Percentiles rank a stretch among this genome's conserved stretches.
phyloP scores from a whole-genome alignment of 495 filamentous ascomycete genomes.

The Hypomontagnella monticulosa region DNA sequence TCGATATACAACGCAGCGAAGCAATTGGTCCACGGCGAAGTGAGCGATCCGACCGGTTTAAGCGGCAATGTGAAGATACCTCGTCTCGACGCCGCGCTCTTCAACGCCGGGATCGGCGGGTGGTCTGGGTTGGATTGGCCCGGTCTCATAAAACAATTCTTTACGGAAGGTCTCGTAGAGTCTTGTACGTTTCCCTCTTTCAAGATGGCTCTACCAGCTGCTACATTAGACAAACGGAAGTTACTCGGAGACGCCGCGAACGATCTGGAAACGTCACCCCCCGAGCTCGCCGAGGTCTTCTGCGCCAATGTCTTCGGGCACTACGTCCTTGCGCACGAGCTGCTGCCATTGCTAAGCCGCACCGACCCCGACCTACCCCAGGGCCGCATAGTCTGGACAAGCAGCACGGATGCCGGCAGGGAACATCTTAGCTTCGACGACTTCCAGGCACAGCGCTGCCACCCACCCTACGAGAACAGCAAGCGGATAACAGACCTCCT shows the following conservation, averaged over 20 bases:
- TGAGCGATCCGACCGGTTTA: constrained; percentile 53
- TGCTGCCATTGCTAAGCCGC: constrained; percentile 74
- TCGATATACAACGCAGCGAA: constrained; percentile 59
- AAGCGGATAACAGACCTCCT: constrained; percentile 89
- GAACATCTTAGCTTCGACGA: constrained; percentile 70
- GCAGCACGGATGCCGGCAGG: constrained; percentile 74
- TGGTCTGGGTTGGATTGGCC: constrained; percentile 84
- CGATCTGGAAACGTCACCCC: constrained; percentile 23
- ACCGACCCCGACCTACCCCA: constrained; percentile 50
- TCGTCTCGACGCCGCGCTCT: constrained; percentile 79
- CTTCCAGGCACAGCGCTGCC: constrained; percentile 74
- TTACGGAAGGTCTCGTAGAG: constrained; percentile 69
- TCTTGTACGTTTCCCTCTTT: constrained; percentile 80
- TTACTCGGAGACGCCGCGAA: constrained; percentile 28
- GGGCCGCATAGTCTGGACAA: constrained; percentile 83
- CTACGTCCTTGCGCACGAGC: constrained; percentile 85
- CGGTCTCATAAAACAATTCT: constrained; percentile 64
- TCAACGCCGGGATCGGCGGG: constrained; percentile 91
- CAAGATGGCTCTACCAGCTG: constrained; percentile 72
- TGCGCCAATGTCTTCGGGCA: constrained; percentile 94
- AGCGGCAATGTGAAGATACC: constrained; percentile 63
- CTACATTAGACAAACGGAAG: constrained; percentile 53
- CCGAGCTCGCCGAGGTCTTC: constrained; percentile 77
- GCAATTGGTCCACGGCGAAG: constrained; percentile 59
- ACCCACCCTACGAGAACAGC: constrained; percentile 78